A percentile compares a stretch with the other conserved stretches of the same genome.
Conservation (phyloP, 1,284 basidiomycete species). For the Fomitopsis pinicola region DNA sequence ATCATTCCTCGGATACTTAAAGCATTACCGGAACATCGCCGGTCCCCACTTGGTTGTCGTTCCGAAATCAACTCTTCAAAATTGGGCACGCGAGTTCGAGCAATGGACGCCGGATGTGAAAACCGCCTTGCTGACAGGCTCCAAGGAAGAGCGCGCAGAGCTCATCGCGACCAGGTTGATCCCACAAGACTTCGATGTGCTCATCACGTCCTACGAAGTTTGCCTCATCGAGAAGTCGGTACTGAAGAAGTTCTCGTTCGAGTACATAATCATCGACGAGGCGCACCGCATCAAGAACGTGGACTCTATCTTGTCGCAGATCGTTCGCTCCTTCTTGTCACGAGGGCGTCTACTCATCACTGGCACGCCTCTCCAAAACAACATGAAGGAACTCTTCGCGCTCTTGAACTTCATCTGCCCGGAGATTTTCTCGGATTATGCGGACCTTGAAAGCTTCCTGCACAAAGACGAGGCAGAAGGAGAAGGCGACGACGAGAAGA, state of each 20-base stretch:
- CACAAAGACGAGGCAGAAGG: constrained; percentile 74
- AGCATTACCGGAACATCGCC: constrained; percentile 71
- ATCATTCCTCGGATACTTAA: constrained; percentile 94
- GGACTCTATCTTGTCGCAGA: constrained; percentile 93
- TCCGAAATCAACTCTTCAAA: constrained; percentile 96
- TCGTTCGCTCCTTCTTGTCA: constrained; percentile 89
- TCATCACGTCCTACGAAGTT: constrained; percentile 97
- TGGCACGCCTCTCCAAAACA: constrained; percentile 97
- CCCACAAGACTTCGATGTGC: constrained; percentile 89
- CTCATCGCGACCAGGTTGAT: constrained; percentile 80
- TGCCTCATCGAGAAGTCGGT: constrained; percentile 92
- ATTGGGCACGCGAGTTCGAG: constrained; percentile 93
- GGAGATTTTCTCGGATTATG: constrained; percentile 75
- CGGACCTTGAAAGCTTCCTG: constrained; percentile 71
- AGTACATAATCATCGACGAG: constrained; percentile 99
- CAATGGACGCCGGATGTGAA: constrained; percentile 92
- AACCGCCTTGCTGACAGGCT: constrained; percentile 79
- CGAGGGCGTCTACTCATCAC: constrained; percentile 93
- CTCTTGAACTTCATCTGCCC: constrained; percentile 93
- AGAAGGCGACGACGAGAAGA: constrained; percentile 83
- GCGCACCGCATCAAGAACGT: constrained; percentile 99
- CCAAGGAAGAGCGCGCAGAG: constrained; percentile 85
- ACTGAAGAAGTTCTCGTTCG: constrained; percentile 94
- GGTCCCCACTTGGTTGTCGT: constrained; percentile 96
- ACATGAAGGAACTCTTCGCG: constrained; percentile 95